Conservation (phyloP, 768 basidiomycete genomes). For the Phylloporus sp. region DNA sequence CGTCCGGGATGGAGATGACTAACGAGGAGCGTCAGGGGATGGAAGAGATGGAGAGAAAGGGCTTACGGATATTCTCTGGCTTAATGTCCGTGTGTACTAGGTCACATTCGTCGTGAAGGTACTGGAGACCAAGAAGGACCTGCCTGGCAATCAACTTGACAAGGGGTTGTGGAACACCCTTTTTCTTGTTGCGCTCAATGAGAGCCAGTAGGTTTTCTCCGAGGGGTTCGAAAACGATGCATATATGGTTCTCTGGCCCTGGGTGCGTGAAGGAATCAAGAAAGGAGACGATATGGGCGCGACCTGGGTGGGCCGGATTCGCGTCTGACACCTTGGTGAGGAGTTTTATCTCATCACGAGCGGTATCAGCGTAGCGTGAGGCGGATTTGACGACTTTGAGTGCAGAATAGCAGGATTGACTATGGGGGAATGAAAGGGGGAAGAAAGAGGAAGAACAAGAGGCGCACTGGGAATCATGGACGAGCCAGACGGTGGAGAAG, state of each 20-base stretch:
- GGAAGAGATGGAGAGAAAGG: constrained; percentile 23
- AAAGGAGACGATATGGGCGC: constrained; percentile 79
- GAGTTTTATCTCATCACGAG: constrained; percentile 93
- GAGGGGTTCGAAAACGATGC: constrained; percentile 87
- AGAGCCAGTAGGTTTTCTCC: constrained; percentile 75
- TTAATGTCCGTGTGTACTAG: constrained; percentile 93
- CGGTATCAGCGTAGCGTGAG: constrained; percentile 92
- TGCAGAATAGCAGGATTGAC: constrained; percentile 74
- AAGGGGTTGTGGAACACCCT: constrained; percentile 75
- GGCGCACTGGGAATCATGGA: constrained; percentile 70
- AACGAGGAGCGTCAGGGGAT: constrained; percentile 12
- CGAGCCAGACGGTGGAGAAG: constrained; percentile 93
- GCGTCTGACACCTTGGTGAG: constrained; percentile 69
- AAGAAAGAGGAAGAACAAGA: constrained; percentile 3
- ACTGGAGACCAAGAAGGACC: constrained; percentile 83
- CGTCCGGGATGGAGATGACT: constrained; percentile 84
- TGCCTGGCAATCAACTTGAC: constrained; percentile 87
- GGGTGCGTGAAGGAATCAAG: constrained; percentile 85
- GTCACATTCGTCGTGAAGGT: constrained; percentile 89
- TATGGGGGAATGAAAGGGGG: constrained; percentile 30
- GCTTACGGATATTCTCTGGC: constrained; percentile 92
- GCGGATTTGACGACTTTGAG: constrained; percentile 96
- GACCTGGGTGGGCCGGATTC: constrained; percentile 75
- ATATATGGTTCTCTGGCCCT: constrained; percentile 77
- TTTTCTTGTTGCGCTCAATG: constrained; percentile 75